Evolutionary conservation across 257 asterid genomes (phyloP), one percentile per base, ranked within the genome.

Genomic region (Fraxinus quadrangulata): DNA sequence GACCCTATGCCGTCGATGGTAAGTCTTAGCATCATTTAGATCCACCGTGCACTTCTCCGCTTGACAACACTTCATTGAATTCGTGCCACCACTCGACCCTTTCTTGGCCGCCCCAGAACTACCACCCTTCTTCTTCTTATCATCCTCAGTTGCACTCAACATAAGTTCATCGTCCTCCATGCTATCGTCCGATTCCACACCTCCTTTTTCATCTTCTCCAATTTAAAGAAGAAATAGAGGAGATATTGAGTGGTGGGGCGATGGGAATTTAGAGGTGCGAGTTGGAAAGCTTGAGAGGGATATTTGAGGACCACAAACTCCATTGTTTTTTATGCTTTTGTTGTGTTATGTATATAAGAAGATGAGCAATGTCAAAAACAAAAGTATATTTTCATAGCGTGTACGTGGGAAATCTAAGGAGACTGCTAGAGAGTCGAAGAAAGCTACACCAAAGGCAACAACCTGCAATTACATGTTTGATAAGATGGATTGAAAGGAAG

Each of bases 1-100:
- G 75, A 91, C 94, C 84, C 84, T 91, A 66, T 89, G 96, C 84
- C 94, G 83, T 80, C 88, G 86, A 81, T 91, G 92, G 67, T 91
- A 91, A 13, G 87, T 85, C 85, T 88, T 91, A 2, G 96, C 92
- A 34, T 76, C 87, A 37, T 67, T 73, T 14, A 89, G 84, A 84
- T 89, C 92, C 26, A 86, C 87, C 12, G 78, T 33, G 75, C 96
- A 91, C 82, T 81, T 86, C 54, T 89, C 94, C 0, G 87, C 96
- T 81, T 88, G 96, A 79, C 96, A 91, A 72, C 81, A 81, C 84
- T 83, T 89, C 87, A 71, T 77, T 5, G 88, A 80, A 49, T 11
- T 59, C 4, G 67, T 75, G 3, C 71, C 82, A 6, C 56, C 39
- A 9, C 21, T 63, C 12, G 70, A 79, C 26, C 76, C 84, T 76